These are phyloP conservation scores for Xylaria flabelliformis DNA, from an alignment of 495 filamentous ascomycete species.

Conservation along the genomic window DNA sequence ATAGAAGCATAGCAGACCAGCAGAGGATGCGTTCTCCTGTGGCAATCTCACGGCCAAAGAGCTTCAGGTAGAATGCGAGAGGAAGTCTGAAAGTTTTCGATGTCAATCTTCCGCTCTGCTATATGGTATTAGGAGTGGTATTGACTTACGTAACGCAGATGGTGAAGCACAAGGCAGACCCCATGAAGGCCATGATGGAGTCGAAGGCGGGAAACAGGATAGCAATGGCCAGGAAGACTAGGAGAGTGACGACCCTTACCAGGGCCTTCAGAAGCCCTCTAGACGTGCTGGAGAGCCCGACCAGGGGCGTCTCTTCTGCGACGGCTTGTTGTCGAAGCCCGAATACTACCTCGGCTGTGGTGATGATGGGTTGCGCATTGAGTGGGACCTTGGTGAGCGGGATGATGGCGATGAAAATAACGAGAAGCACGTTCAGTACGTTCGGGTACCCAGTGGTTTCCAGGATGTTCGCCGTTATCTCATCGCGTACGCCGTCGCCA, in stretches of 20 bases:
- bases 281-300: constrained; percentile 63
- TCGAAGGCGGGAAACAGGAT: constrained; percentile 90
- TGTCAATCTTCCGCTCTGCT: neutral
- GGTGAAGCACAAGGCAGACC: constrained; percentile 87
- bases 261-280: constrained; percentile 63
- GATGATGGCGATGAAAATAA: constrained; percentile 87
- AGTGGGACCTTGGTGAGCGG: constrained; percentile 93
- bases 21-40: constrained; percentile 67
- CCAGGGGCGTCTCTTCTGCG: constrained; percentile 49
- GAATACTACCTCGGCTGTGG: constrained; percentile 78
- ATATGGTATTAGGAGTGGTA: constrained; percentile 1
- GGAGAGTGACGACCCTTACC: constrained; percentile 62
- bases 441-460: constrained; percentile 74
- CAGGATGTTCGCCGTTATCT: constrained; percentile 90
- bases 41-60: constrained; percentile 84
- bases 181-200: constrained; percentile 92
- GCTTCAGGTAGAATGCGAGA: constrained; percentile 87
- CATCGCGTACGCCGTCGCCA: constrained; percentile 81
- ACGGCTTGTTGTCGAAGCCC: constrained; percentile 69
- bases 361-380: constrained; percentile 86
- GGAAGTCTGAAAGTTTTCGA: constrained; percentile 58
- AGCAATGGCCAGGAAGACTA: constrained; percentile 56
- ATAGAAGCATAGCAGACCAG: constrained; percentile 73
- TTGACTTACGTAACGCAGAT: constrained; percentile 80
- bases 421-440: constrained; percentile 76